Conservation (phyloP, 2,329 filamentous ascomycete genomes). For the Gaeumannomyces tritici region DNA sequence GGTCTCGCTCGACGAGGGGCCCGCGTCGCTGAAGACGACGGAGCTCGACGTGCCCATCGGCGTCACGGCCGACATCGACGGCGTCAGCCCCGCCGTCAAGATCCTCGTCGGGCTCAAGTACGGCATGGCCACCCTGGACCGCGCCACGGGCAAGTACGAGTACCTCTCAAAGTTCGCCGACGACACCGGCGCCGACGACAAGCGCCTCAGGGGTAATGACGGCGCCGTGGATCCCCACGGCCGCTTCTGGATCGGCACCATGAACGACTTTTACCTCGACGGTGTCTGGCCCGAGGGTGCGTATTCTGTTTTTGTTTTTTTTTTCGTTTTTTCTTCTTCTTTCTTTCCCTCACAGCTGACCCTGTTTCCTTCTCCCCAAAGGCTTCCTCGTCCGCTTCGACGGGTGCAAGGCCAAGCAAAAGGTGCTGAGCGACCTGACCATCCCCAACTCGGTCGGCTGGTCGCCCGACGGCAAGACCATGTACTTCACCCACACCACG, state of each 20-base stretch:
- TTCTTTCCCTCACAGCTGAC: conserved; percentile 3
- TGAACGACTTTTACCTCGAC: conserved; percentile 62
- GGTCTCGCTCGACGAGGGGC: conserved; percentile 55
- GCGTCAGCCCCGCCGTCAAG: conserved; percentile 48
- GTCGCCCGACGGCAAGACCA: conserved; percentile 60
- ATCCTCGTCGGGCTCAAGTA: conserved; percentile 74
- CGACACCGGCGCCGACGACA: conserved; percentile 24
- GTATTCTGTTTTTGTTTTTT: conserved; percentile 15
- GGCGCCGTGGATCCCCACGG: conserved; percentile 72
- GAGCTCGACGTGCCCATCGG: conserved; percentile 46
- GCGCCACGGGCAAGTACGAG: conserved; percentile 43
- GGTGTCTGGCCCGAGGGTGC: conserved; percentile 51
- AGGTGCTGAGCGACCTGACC: conserved; percentile 52
- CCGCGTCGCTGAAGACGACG: conserved; percentile 51
- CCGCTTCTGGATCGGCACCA: conserved; percentile 75
- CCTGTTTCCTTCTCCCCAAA: conserved; percentile 15
- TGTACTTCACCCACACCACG: conserved; percentile 79
- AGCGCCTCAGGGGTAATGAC: conserved; percentile 65
- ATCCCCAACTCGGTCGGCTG: conserved; percentile 84
- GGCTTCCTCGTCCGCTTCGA: conserved; percentile 68
- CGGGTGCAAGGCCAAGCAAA: conserved; percentile 46
- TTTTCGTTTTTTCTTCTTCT: background rate
- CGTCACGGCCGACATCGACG: conserved; percentile 72
- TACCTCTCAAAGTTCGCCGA: conserved; percentile 40
- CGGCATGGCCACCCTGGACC: conserved; percentile 71